phyloP scores from a whole-genome alignment of 2,329 filamentous ascomycete genomes.

The Cytospora mali region DNA sequence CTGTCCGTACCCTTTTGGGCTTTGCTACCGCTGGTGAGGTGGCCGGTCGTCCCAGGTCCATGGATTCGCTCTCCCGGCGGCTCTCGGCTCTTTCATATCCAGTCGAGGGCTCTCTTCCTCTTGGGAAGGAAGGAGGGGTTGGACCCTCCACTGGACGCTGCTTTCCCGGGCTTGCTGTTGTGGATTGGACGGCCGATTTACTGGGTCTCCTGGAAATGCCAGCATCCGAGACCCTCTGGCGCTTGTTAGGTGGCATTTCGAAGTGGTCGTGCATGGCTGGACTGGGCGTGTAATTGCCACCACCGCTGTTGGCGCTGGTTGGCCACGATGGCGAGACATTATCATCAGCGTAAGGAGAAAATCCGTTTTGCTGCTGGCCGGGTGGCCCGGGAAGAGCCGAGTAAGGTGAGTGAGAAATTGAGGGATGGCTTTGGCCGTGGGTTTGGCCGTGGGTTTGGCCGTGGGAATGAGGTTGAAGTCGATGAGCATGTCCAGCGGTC shows the following conservation, averaged over 20 bases:
- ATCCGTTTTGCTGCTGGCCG: neutral
- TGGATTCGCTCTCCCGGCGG: conserved; percentile 8
- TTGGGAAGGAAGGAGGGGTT: conserved; percentile 1
- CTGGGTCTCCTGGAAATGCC: conserved; percentile 3
- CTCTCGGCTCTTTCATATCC: neutral
- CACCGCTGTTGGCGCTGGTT: conserved; percentile 17
- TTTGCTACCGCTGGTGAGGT: conserved; percentile 45
- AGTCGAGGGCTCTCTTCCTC: neutral
- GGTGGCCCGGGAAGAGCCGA: conserved; percentile 7
- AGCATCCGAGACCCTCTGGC: conserved; percentile 24
- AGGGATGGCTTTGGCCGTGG: conserved; percentile 12
- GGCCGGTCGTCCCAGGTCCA: conserved; percentile 1
- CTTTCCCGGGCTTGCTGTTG: neutral
- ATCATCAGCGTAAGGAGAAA: conserved; percentile 17
- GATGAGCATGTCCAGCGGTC: conserved; percentile 15
- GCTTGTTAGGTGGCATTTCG: conserved; percentile 25
- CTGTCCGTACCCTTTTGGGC: conserved; percentile 85
- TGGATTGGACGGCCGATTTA: neutral
- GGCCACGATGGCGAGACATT: conserved; percentile 20
- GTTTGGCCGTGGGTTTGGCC: neutral
- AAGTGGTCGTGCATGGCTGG: conserved; percentile 23
- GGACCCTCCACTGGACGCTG: neutral
- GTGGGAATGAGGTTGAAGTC: conserved; percentile 11
- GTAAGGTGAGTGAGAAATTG: neutral
- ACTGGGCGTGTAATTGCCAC: conserved; percentile 19